Evolutionary conservation across 164 flowering plant genomes (phyloP).

Genomic region (Annona cherimola): DNA sequence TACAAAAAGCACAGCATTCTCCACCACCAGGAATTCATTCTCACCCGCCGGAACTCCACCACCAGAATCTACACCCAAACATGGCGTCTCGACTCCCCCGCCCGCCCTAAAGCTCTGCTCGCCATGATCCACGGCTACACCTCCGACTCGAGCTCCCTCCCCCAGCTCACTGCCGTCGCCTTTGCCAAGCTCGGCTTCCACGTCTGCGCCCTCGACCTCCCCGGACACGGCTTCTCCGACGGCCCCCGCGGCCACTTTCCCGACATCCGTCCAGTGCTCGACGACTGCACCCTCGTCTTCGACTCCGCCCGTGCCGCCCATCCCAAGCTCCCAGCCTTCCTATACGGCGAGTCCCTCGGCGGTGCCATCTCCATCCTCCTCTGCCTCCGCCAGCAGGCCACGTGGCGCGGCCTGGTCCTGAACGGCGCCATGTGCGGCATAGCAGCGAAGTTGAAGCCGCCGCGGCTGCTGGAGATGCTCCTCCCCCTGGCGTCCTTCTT

Average conservation of each 20-base stretch:
- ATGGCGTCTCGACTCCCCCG: constrained; percentile 22
- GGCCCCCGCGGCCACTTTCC: constrained; percentile 40
- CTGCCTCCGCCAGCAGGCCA: constrained; percentile 20
- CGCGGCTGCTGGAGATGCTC: constrained; percentile 33
- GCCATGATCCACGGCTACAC: constrained; percentile 45
- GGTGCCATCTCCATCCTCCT: constrained; percentile 33
- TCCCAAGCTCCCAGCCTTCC: constrained; percentile 28
- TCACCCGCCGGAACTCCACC: constrained; percentile 14
- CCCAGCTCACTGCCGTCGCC: constrained; percentile 35
- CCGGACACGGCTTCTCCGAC: constrained; percentile 46
- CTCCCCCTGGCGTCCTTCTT: constrained; percentile 32
- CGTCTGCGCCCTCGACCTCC: constrained; percentile 40
- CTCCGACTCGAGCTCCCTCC: constrained; percentile 32
- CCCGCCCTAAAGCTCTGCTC: constrained; percentile 21
- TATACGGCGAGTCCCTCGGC: constrained; percentile 43
- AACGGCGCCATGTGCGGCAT: constrained; percentile 46
- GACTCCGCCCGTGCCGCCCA: constrained; percentile 14
- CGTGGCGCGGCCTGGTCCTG: constrained; percentile 37
- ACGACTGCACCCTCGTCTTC: constrained; percentile 35
- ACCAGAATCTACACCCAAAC: constrained; percentile 41
- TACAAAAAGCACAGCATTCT: constrained; percentile 25
- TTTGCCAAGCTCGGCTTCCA: constrained; percentile 33
- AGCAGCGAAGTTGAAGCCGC: constrained; percentile 28
- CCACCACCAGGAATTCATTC: constrained; percentile 34
- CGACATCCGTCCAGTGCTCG: constrained; percentile 17